Percentiles rank a stretch among this genome's conserved stretches.
phyloP scores from a whole-genome alignment of 805 yeast species.

The Candida railenensis region DNA sequence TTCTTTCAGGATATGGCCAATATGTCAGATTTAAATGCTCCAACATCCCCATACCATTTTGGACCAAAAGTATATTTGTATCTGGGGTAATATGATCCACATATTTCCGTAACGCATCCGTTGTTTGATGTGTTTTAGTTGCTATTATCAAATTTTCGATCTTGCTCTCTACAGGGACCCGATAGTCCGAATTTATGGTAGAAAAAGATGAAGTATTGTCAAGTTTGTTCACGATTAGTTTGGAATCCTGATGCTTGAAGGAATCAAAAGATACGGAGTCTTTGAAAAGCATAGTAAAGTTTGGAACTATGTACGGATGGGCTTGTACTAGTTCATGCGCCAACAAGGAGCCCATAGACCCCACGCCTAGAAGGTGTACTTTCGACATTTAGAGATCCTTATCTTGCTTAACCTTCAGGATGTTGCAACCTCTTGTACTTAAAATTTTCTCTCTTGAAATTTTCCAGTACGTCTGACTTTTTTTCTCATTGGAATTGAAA shows the following conservation, averaged over 20 bases:
- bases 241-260: constrained; percentile 4
- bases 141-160: constrained; percentile 67
- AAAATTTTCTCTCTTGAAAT: too few relatives aligned
- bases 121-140: constrained; percentile 78
- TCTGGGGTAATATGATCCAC: constrained; percentile 44
- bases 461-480: too few relatives aligned
- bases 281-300: constrained; percentile 2
- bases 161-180: background rate
- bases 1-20: constrained; percentile 47
- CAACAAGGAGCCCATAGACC: constrained; percentile 50
- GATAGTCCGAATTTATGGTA: constrained; percentile 6
- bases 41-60: constrained; percentile 79
- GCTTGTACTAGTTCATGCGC: constrained; percentile 44
- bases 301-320: constrained; percentile 34
- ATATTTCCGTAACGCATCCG: constrained; percentile 57
- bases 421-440: background rate
- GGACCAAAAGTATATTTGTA: constrained; percentile 68
- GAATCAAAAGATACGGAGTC: background rate
- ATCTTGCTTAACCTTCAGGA: background rate
- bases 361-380: constrained; percentile 50
- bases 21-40: constrained; percentile 48
- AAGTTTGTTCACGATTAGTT: background rate
- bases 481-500: too few relatives aligned
- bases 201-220: background rate
- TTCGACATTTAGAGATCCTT: constrained; percentile 8